Conservation (phyloP, 2,329 filamentous ascomycete genomes). For the Ascochyta koolunga region DNA sequence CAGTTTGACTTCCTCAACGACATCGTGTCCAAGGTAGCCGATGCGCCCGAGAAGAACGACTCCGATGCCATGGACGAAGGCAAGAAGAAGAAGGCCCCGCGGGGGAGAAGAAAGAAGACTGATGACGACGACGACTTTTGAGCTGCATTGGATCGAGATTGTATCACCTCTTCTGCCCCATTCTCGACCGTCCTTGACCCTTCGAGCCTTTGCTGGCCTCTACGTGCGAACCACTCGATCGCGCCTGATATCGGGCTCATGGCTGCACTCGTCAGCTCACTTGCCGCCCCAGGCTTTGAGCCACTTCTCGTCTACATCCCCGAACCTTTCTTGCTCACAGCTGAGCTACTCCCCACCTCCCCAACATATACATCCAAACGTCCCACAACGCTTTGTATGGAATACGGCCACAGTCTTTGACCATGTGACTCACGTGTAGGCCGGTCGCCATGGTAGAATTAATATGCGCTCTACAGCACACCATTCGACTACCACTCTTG, state of each 20-base stretch:
- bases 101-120: conserved; percentile 47
- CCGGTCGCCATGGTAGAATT: neutral
- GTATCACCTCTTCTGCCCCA: neutral
- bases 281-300: neutral
- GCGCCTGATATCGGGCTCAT: neutral
- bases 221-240: neutral
- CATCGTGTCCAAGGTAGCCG: conserved; percentile 84
- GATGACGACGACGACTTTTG: conserved; percentile 48
- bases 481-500: neutral
- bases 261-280: neutral
- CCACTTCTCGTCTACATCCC: neutral
- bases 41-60: conserved; percentile 61
- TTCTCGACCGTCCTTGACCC: neutral
- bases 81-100: conserved; percentile 52
- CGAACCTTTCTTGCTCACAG: neutral
- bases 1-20: conserved; percentile 94
- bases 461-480: neutral
- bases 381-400: neutral
- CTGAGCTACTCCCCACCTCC: neutral
- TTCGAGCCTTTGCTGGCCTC: neutral
- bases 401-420: neutral
- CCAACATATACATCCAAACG: neutral
- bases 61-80: conserved; percentile 50
- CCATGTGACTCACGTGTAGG: neutral
- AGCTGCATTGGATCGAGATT: neutral